These are phyloP conservation scores for Zygotorulaspora sp. DNA, from an alignment of 805 yeast genomes.

Conservation along the genomic window DNA sequence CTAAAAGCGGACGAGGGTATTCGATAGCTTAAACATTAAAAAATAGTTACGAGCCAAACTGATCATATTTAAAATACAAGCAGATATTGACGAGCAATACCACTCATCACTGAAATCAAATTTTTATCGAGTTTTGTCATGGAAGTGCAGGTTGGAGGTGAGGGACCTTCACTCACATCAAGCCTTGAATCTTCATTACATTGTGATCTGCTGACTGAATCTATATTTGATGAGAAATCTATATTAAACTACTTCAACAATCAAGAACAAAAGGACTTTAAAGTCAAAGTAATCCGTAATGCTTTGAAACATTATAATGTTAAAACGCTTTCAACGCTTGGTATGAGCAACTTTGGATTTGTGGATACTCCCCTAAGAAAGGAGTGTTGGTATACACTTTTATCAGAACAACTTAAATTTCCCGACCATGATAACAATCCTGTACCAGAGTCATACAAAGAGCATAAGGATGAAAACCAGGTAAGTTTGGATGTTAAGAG, in stretches of 20 bases:
- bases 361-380: slow-evolving; percentile 18
- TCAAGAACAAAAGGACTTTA: slow-evolving; percentile 13
- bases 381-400: slow-evolving; percentile 28
- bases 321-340: slow-evolving; percentile 17
- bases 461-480: slow-evolving; percentile 72
- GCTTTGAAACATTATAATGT: slow-evolving; percentile 17
- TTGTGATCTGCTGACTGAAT: slow-evolving; percentile 13
- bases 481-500: slow-evolving; percentile 73
- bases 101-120: no score
- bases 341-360: slow-evolving; percentile 26
- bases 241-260: slow-evolving; percentile 12
- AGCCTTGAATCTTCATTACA: slow-evolving; percentile 9
- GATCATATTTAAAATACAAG: no score
- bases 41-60: no score
- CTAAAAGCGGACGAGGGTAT: no score
- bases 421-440: background rate
- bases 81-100: no score
- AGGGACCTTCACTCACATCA: slow-evolving; percentile 4
- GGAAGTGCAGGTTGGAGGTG: slow-evolving; percentile 2
- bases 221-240: slow-evolving; percentile 15
- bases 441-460: slow-evolving; percentile 18
- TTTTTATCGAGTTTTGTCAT: no score
- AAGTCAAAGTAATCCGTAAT: slow-evolving; percentile 14
- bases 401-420: slow-evolving; percentile 23
- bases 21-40: no score